Evolutionary conservation across 768 basidiomycete genomes (phyloP).

Genomic region (Aureoboletus auriporus): DNA sequence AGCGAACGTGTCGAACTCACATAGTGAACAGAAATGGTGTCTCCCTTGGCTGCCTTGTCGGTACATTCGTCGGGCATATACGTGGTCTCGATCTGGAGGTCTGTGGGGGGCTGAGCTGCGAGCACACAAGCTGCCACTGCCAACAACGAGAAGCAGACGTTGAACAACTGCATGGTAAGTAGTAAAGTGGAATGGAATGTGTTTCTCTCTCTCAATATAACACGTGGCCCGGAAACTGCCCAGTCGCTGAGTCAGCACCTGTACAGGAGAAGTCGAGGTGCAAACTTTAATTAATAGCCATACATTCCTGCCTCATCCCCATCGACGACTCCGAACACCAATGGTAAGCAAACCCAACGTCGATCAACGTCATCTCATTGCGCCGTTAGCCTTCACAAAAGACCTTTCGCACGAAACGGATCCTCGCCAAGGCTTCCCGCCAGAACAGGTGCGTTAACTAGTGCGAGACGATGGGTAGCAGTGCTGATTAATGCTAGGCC

Average conservation of each 20-base stretch:
- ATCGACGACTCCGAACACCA: conserved; percentile 35
- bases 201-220: too few relatives aligned
- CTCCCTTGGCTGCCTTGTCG: conserved; percentile 53
- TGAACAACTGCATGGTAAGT: conserved; percentile 48
- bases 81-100: conserved; percentile 61
- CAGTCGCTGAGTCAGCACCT: conserved; percentile 36
- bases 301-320: conserved; percentile 9
- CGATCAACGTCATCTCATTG: not conserved
- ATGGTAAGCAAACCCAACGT: conserved; percentile 40
- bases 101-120: conserved; percentile 46
- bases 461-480: not conserved
- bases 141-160: conserved; percentile 42
- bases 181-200: not conserved
- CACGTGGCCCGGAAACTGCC: conserved; percentile 5
- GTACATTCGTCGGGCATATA: conserved; percentile 55
- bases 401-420: conserved; percentile 95
- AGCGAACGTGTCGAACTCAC: conserved; percentile 38
- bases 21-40: conserved; percentile 73
- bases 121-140: conserved; percentile 45
- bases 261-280: conserved; percentile 31
- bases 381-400: conserved; percentile 91
- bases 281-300: conserved; percentile 32
- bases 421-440: conserved; percentile 90
- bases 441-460: conserved; percentile 79
- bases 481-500: conserved; percentile 49